phyloP scores from a whole-genome alignment of 108 stramenopile genomes.

The Pelagomonas calceolata region DNA sequence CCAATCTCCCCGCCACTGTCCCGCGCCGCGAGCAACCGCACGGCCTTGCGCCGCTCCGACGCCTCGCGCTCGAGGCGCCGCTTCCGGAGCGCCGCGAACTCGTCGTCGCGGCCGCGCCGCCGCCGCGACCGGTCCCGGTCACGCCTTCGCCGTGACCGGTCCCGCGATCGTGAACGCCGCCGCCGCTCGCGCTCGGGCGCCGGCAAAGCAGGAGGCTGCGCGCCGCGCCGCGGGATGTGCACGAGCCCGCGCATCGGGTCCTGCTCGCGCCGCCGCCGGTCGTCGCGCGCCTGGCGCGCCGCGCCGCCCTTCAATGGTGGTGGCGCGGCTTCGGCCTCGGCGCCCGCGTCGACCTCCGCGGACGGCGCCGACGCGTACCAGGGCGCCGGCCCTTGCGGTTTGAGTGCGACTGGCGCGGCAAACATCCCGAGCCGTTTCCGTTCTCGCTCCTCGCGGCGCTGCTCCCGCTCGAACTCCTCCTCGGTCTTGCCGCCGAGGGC shows the following conservation, averaged over 20 bases:
- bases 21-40: background rate
- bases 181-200: no score
- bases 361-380: background rate
- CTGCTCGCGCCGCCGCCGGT: background rate
- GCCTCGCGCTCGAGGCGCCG: background rate
- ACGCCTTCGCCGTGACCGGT: no score
- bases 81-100: background rate
- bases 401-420: background rate
- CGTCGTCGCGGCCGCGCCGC: background rate
- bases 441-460: background rate
- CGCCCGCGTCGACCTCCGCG: background rate
- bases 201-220: no score
- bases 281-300: background rate
- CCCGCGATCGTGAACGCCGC: no score
- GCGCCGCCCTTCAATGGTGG: background rate
- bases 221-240: background rate
- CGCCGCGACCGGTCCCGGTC: no score
- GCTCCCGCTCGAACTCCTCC: background rate
- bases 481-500: background rate
- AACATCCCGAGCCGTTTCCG: background rate
- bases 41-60: background rate
- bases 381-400: background rate
- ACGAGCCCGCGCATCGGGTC: conserved; percentile 1
- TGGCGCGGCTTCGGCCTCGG: background rate
- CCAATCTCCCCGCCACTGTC: background rate